A percentile compares a stretch with the other conserved stretches of the same genome.
phyloP scores from a whole-genome alignment of 1,284 basidiomycete species.

The Trametes sp. region DNA sequence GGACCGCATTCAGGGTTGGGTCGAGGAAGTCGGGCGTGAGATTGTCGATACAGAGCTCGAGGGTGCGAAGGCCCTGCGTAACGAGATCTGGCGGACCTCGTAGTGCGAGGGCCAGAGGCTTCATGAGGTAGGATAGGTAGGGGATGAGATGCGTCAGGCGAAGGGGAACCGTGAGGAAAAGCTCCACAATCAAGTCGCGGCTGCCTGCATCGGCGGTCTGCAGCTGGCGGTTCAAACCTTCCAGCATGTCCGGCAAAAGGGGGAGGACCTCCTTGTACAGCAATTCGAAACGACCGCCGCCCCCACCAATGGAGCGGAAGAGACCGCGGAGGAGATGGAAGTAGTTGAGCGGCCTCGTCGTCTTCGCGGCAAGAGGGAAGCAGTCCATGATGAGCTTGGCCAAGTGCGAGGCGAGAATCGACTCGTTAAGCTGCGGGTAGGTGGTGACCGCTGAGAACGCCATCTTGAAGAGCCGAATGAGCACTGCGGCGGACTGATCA shows the following conservation, averaged over 20 bases:
- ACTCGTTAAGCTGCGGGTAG: conserved; percentile 86
- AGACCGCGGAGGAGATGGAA: conserved; percentile 94
- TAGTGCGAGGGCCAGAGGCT: conserved; percentile 92
- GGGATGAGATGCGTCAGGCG: conserved; percentile 96
- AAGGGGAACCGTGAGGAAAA: conserved; percentile 96
- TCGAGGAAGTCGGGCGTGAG: conserved; percentile 98
- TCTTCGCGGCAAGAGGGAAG: conserved; percentile 93
- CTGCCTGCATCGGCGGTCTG: conserved; percentile 79
- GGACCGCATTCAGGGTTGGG: conserved; percentile 92
- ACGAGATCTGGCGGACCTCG: conserved; percentile 91
- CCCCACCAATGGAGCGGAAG: conserved; percentile 96
- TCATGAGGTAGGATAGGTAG: conserved; percentile 96
- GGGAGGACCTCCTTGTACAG: conserved; percentile 98
- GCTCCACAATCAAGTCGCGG: conserved; percentile 94
- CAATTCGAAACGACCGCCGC: conserved; percentile 93
- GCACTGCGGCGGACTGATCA: conserved; percentile 81
- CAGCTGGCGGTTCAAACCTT: conserved; percentile 93
- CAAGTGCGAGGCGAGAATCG: conserved; percentile 91
- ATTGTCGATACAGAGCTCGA: conserved; percentile 99
- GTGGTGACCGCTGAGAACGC: conserved; percentile 91
- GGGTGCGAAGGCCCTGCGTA: conserved; percentile 94
- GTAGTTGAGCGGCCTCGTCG: conserved; percentile 91
- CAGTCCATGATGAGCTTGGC: conserved; percentile 97
- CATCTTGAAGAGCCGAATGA: conserved; percentile 95
- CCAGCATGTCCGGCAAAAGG: conserved; percentile 95